phyloP scores from a whole-genome alignment of 192 early-diverging fungal genomes.

The Coemansia sp. region DNA sequence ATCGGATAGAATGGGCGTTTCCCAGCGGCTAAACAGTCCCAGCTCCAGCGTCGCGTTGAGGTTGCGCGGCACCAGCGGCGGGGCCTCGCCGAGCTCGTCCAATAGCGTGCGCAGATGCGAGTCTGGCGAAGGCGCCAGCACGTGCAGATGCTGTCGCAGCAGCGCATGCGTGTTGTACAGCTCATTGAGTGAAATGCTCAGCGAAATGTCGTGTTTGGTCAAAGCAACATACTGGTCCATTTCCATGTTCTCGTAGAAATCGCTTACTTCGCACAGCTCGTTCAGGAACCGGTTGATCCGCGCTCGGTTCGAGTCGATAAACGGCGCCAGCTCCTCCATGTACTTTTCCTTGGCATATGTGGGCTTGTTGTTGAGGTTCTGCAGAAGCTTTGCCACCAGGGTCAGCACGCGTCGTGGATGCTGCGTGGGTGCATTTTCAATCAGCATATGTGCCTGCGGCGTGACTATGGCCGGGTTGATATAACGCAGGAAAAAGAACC shows the following conservation, averaged over 20 bases:
- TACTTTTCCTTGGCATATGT: constrained; percentile 87
- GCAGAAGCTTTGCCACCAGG: constrained; percentile 89
- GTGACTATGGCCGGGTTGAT: constrained; percentile 98
- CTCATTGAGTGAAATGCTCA: constrained; percentile 92
- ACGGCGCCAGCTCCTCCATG: constrained; percentile 86
- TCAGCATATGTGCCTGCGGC: constrained; percentile 90
- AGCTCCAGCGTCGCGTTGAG: constrained; percentile 51
- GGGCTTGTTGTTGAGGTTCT: constrained; percentile 94
- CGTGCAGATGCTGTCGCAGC: constrained; percentile 77
- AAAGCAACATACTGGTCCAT: constrained; percentile 98
- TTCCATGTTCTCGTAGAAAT: constrained; percentile 94
- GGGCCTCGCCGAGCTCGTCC: constrained; percentile 72
- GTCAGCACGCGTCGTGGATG: constrained; percentile 85
- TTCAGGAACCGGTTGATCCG: constrained; percentile 86
- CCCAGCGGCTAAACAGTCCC: constrained; percentile 47
- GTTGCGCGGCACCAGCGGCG: constrained; percentile 48
- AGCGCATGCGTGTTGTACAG: constrained; percentile 89
- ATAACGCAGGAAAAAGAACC: constrained; percentile 95
- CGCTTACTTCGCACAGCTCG: constrained; percentile 89
- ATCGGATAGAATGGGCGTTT: constrained; percentile 56
- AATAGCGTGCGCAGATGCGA: constrained; percentile 76
- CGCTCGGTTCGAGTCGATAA: constrained; percentile 82
- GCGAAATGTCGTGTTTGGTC: constrained; percentile 85
- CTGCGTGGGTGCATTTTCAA: constrained; percentile 75
- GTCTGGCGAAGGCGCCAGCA: constrained; percentile 75